A percentile compares a stretch with the other conserved stretches of the same genome.
phyloP scores from a whole-genome alignment of 176 grass and related monocot species.

The Zoysia japonica region DNA sequence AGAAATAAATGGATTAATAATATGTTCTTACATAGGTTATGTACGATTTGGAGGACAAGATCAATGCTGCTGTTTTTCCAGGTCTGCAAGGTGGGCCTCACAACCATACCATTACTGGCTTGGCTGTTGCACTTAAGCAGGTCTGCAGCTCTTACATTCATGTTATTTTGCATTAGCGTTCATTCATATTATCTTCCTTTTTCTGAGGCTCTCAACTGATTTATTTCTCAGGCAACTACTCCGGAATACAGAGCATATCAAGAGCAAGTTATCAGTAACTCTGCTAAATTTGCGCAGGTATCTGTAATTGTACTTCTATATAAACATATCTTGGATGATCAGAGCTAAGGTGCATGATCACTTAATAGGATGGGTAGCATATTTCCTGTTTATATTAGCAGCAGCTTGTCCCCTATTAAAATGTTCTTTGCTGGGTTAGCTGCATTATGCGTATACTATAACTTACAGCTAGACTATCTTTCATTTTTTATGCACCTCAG shows the following conservation, averaged over 20 bases:
- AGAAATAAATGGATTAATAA: slow-evolving; percentile 22
- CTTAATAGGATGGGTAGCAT: neutral
- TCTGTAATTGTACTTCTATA: slow-evolving; percentile 3
- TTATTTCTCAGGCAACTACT: slow-evolving; percentile 69
- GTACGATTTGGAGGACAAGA: slow-evolving; percentile 95
- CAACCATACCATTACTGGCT: slow-evolving; percentile 98
- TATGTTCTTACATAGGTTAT: slow-evolving; percentile 59
- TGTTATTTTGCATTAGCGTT: slow-evolving; percentile 25
- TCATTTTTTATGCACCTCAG: slow-evolving; percentile 3
- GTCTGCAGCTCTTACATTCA: slow-evolving; percentile 43
- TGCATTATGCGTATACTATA: neutral
- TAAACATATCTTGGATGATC: neutral
- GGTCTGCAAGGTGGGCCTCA: slow-evolving; percentile 98
- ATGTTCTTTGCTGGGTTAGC: slow-evolving; percentile 18
- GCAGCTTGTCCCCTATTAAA: slow-evolving; percentile 17
- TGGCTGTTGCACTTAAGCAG: slow-evolving; percentile 99
- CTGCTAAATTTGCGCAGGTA: slow-evolving; percentile 95
- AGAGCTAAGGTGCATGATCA: neutral
- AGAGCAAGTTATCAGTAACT: slow-evolving; percentile 96
- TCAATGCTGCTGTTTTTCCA: slow-evolving; percentile 95
- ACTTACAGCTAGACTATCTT: slow-evolving; percentile 8
- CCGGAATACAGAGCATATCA: slow-evolving; percentile 87
- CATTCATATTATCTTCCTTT: slow-evolving; percentile 28
- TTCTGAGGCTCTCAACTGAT: slow-evolving; percentile 21
- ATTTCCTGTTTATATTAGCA: slow-evolving; percentile 15